Evolutionary conservation across 805 yeast species (phyloP).

Genomic region (Tetrapisispora namnaoensis): DNA sequence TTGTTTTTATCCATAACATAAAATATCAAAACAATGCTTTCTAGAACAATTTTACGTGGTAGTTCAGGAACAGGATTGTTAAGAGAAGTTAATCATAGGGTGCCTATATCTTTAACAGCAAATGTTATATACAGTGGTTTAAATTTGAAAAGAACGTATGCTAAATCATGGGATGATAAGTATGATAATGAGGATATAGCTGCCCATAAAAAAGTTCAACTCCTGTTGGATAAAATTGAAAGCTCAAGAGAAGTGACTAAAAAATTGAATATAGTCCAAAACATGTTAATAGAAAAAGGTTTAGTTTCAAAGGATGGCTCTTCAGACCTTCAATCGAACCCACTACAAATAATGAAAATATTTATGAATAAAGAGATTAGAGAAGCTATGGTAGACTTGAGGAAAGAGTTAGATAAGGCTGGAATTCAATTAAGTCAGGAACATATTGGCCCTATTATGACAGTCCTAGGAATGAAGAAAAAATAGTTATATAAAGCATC

Average conservation of each 20-base stretch:
- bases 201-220: constrained; percentile 22
- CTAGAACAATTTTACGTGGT: neutral
- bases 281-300: constrained; percentile 16
- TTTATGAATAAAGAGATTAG: constrained; percentile 21
- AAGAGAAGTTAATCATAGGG: neutral
- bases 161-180: constrained; percentile 22
- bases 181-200: constrained; percentile 15
- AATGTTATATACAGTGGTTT: no score
- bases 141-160: constrained; percentile 10
- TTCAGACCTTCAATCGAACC: constrained; percentile 6
- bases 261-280: constrained; percentile 14
- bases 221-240: constrained; percentile 18
- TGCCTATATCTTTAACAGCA: neutral
- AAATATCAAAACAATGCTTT: neutral
- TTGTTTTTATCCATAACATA: no score
- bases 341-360: constrained; percentile 18
- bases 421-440: constrained; percentile 23
- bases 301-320: constrained; percentile 10
- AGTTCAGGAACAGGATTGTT: neutral
- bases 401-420: constrained; percentile 18
- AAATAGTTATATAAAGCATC: neutral
- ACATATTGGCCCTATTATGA: constrained; percentile 21
- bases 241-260: constrained; percentile 15
- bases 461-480: constrained; percentile 21
- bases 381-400: constrained; percentile 18